Evolutionary conservation across 768 basidiomycete species (phyloP), one percentile per base, ranked within the genome.

Genomic region (Sistotremastrum niveocremeum): DNA sequence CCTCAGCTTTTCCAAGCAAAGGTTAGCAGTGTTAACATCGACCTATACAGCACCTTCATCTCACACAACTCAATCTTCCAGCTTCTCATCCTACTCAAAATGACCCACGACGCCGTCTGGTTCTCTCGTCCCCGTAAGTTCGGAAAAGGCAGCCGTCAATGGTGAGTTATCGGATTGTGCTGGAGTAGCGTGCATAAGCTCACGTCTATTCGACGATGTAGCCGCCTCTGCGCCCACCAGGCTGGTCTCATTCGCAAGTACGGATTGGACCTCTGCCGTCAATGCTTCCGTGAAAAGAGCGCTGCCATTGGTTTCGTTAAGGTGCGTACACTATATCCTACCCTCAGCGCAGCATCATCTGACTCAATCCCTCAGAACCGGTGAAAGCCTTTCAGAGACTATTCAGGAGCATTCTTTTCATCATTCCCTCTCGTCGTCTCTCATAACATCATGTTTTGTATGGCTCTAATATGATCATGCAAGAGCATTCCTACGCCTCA

Each of bases 61-160:
- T 20, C 20, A 20, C 20, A 20, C 20, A 20, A 20, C 20, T 20
- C 20, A 20, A 20, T 20, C 20, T 20, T 20, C 20, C 20, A 20
- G 20, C 20, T 20, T 20, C 20, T 20, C 20, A 20, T 20, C 20
- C 20, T 20, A 20, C 20, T 42, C 49, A 81, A 76, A 70, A 89
- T 94, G 91, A 91, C 91, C 61, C 91, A 94, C 87, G 87, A 93
- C 76, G 83, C 89, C 59, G 81, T 95, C 70, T 95, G 91, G 90
- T 91, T 90, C 70, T 89, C 87, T 66, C 86, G 85, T 60, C 91
- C 91, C 51, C 79, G 90, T 66, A 94, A 87, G 68, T 94, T 58
- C 70, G 91, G 91, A 64, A 94, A 94, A 71, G 91, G 91, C 61
- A 80, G 81, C 64, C 86, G 91, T 63, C 87, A 93, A 66, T 95